These are phyloP conservation scores for Sporothrix inflata DNA, from an alignment of 2,329 filamentous ascomycete genomes.

Conservation along the genomic window DNA sequence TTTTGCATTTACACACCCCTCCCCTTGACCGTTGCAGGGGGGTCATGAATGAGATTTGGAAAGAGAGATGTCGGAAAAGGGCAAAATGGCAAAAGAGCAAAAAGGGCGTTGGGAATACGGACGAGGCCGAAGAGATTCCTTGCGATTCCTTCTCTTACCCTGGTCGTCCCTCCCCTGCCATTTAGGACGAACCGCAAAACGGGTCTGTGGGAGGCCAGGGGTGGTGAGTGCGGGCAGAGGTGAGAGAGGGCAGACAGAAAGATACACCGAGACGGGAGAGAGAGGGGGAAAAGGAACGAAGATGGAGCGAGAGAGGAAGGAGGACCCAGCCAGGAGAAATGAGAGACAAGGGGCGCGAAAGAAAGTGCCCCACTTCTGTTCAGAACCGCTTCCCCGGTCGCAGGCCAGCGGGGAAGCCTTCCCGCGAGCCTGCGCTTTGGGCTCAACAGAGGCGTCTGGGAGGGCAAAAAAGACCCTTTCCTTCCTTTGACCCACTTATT, in stretches of 20 bases:
- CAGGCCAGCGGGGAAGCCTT: constrained; percentile 21
- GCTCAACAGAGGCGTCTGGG: background rate
- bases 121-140: constrained; percentile 1
- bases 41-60: background rate
- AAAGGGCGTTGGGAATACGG: background rate
- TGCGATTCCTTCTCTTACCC: background rate
- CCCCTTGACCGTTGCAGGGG: background rate
- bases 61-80: background rate
- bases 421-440: constrained; percentile 16
- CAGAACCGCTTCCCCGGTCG: constrained; percentile 23
- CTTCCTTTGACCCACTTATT: background rate
- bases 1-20: background rate
- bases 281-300: background rate
- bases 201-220: background rate
- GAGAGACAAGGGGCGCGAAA: too few relatives aligned
- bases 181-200: background rate
- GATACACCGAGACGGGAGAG: background rate
- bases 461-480: background rate
- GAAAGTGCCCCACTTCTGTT: background rate
- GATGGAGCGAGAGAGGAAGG: background rate
- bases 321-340: background rate
- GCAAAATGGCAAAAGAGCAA: too few relatives aligned
- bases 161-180: too few relatives aligned
- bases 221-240: background rate
- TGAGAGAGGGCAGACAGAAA: background rate